Percentiles rank a stretch among this genome's conserved stretches.
Conservation (phyloP, 2,329 filamentous ascomycete genomes). For the Aphanoascus verrucosus region DNA sequence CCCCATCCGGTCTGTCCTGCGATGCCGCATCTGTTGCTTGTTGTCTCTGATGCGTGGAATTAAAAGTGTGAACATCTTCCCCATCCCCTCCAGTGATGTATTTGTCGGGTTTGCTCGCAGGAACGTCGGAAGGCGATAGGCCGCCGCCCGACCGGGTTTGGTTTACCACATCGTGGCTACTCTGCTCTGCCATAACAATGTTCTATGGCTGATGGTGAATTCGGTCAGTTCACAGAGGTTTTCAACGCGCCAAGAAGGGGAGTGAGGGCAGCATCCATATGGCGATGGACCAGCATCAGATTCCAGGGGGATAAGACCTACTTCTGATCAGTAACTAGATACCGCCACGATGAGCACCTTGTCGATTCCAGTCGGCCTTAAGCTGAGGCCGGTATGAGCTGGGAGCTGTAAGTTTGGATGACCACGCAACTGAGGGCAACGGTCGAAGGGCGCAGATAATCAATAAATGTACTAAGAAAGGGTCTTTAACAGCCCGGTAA, state of each 20-base stretch:
- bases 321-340: conserved; percentile 32
- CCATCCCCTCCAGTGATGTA: conserved; percentile 42
- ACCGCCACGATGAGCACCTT: conserved; percentile 34
- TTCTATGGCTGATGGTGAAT: conserved; percentile 23
- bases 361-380: conserved; percentile 13
- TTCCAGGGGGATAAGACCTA: conserved; percentile 2
- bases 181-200: conserved; percentile 64
- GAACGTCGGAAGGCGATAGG: conserved; percentile 53
- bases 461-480: neutral
- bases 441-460: neutral
- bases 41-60: conserved; percentile 18
- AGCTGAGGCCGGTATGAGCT: conserved; percentile 2
- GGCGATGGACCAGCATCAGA: neutral
- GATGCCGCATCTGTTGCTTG: conserved; percentile 2
- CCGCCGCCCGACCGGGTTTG: conserved; percentile 57
- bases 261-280: neutral
- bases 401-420: neutral
- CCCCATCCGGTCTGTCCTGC: conserved; percentile 8
- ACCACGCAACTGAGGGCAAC: conserved; percentile 6
- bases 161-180: conserved; percentile 60
- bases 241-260: neutral
- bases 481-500: conserved; percentile 3
- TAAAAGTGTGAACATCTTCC: conserved; percentile 29
- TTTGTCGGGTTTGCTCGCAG: conserved; percentile 50
- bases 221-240: conserved; percentile 25